These are phyloP conservation scores for Ensete ventricosum DNA, from an alignment of 176 grass and related monocot species.

Conservation along the genomic window DNA sequence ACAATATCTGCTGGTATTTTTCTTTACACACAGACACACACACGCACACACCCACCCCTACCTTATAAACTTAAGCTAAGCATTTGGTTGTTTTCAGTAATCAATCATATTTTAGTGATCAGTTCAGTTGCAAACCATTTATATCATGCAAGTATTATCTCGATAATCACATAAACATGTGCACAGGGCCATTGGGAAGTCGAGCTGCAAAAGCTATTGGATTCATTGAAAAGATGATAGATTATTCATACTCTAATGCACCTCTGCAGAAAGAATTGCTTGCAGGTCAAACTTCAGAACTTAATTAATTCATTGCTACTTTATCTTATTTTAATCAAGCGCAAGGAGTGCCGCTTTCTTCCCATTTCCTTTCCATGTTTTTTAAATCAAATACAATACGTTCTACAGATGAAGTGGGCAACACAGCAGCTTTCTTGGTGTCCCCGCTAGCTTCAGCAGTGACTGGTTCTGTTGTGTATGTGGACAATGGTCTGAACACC, in stretches of 20 bases:
- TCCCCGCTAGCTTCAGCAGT: constrained; percentile 74
- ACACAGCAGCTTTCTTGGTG: constrained; percentile 59
- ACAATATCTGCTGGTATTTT: constrained; percentile 68
- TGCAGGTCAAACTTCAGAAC: constrained; percentile 35
- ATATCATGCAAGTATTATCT: not conserved
- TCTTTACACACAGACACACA: not conserved
- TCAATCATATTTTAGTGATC: too few species aligned
- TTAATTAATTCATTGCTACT: not conserved
- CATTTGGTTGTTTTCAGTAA: not conserved
- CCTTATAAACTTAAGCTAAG: too few species aligned
- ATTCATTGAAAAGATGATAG: constrained; percentile 87
- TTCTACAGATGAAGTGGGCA: constrained; percentile 74
- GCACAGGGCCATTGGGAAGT: constrained; percentile 71
- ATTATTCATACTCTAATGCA: constrained; percentile 69
- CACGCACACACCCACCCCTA: too few species aligned
- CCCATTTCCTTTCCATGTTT: not conserved
- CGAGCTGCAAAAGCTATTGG: constrained; percentile 84
- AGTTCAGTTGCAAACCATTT: not conserved
- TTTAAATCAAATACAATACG: not conserved
- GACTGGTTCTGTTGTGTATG: constrained; percentile 73
- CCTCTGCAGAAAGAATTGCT: constrained; percentile 78
- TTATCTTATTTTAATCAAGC: not conserved
- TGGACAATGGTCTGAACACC: constrained; percentile 82
- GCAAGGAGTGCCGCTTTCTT: not conserved
- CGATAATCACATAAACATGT: not conserved